Percentiles rank a stretch among this genome's conserved stretches.
These are phyloP conservation scores for Mesembryanthemum crystallinum DNA, from an alignment of 148 eudicot species.

Conservation along the genomic window DNA sequence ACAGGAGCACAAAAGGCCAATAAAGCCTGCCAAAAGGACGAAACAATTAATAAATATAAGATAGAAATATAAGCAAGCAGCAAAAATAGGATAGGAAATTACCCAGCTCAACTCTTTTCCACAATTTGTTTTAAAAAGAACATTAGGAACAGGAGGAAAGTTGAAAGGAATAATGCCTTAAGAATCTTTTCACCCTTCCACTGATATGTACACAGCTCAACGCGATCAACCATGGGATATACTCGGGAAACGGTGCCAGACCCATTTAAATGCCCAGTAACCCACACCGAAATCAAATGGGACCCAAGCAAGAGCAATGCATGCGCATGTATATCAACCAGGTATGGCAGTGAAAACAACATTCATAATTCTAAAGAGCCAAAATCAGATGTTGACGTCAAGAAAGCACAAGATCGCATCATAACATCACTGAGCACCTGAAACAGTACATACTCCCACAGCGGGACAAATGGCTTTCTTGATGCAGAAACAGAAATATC, in stretches of 20 bases:
- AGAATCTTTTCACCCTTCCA: conserved; percentile 24
- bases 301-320: conserved; percentile 31
- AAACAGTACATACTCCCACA: conserved; percentile 38
- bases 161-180: conserved; percentile 30
- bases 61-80: conserved; percentile 10
- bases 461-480: conserved; percentile 33
- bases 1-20: conserved; percentile 39
- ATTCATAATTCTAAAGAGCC: conserved; percentile 43
- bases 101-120: conserved; percentile 38
- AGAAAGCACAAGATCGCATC: conserved; percentile 57
- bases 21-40: conserved; percentile 58
- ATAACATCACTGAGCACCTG: conserved; percentile 46
- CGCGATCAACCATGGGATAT: conserved; percentile 19
- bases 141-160: conserved; percentile 25
- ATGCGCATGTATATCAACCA: conserved; percentile 44
- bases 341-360: conserved; percentile 44
- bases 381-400: conserved; percentile 48
- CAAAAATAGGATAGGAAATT: conserved; percentile 31
- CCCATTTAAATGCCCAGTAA: conserved; percentile 14
- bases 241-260: conserved; percentile 13
- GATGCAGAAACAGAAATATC: conserved; percentile 40
- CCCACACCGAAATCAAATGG: conserved; percentile 23
- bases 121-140: conserved; percentile 29
- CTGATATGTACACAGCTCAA: conserved; percentile 16
- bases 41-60: conserved; percentile 31